Evolutionary conservation across 257 asterid genomes (phyloP).

Genomic region (Ilex aquifolium): DNA sequence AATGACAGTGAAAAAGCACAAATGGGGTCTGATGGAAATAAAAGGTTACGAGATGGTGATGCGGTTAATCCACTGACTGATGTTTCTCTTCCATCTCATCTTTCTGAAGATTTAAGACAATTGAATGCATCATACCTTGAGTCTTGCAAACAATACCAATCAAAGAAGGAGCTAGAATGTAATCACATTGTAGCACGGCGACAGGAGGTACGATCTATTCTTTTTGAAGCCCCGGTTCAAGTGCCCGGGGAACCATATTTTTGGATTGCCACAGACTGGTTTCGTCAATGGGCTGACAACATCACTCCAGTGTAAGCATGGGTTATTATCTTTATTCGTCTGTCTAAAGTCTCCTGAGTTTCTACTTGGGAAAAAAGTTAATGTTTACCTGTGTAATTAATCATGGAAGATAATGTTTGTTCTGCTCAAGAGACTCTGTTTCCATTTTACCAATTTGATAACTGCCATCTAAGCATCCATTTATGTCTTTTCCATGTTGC

Average conservation of each 20-base stretch:
- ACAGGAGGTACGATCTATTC: slow-evolving; percentile 80
- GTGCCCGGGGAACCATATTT: slow-evolving; percentile 56
- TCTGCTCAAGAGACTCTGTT: no score
- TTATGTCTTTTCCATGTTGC: no score
- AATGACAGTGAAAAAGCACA: slow-evolving; percentile 20
- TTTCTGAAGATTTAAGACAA: slow-evolving; percentile 52
- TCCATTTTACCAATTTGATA: no score
- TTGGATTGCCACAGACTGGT: slow-evolving; percentile 95
- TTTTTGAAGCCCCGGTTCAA: slow-evolving; percentile 75
- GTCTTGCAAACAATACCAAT: slow-evolving; percentile 64
- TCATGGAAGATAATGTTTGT: no score
- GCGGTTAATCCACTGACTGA: slow-evolving; percentile 24
- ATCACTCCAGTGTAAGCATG: slow-evolving; percentile 56
- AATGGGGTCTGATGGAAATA: slow-evolving; percentile 21
- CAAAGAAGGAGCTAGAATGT: slow-evolving; percentile 55
- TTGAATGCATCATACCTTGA: slow-evolving; percentile 45
- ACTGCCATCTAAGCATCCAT: no score
- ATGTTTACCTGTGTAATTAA: no score
- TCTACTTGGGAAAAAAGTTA: no score
- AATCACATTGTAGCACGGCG: slow-evolving; percentile 56
- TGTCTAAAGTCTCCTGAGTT: no score
- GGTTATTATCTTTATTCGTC: slow-evolving; percentile 7
- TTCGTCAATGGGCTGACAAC: slow-evolving; percentile 95
- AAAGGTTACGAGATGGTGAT: slow-evolving; percentile 32
- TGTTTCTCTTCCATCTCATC: slow-evolving; percentile 62